Base-by-base conservation (phyloP, 2,329 filamentous ascomycete species). In the Balansia obtecta region DNA sequence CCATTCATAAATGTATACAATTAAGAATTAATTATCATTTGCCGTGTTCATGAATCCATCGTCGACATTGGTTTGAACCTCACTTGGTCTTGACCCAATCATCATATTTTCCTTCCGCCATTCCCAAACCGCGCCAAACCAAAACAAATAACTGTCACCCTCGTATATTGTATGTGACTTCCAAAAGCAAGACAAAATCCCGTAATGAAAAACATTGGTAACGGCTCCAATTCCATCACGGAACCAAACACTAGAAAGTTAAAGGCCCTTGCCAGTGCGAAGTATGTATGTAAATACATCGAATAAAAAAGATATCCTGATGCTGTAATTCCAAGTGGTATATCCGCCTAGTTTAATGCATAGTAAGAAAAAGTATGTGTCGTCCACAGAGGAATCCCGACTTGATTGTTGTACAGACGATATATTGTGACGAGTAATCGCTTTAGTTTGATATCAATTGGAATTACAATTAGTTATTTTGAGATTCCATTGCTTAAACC, bases 401-500 rank as follows among this genome's bases (percentile, higher is more conserved):
- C 12, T 42, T 6, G 27, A 15, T 46, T 30, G 27, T 46, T 50
- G 20, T 49, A 50, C 48, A 53, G n/a, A n/a, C n/a, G 20, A 30
- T 43, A 41, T 48, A 45, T 30, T 30, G n/a, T 45, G 7, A 6
- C 11, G 39, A 38, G 34, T 37, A 38, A 13, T 27, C 49, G 32
- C 8, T 38, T n/a, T n/a, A n/a, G n/a, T n/a, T n/a, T n/a, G n/a
- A n/a, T n/a, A n/a, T n/a, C n/a, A n/a, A n/a, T n/a, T n/a, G n/a
- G n/a, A n/a, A n/a, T n/a, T n/a, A n/a, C n/a, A n/a, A n/a, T n/a
- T n/a, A n/a, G n/a, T n/a, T n/a, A n/a, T 20, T 33, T 33, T 7
- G n/a, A 2, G 34, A 15, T 34, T 33, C 15, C 22, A 1, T 8
- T 30, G 10, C 9, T 51, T 13, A 53, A 66, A 82, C 68, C 53